Evolutionary conservation across 2,329 filamentous ascomycete genomes (phyloP), one percentile per base, ranked within the genome.

Genomic region (Ceratocystis harringtonii): DNA sequence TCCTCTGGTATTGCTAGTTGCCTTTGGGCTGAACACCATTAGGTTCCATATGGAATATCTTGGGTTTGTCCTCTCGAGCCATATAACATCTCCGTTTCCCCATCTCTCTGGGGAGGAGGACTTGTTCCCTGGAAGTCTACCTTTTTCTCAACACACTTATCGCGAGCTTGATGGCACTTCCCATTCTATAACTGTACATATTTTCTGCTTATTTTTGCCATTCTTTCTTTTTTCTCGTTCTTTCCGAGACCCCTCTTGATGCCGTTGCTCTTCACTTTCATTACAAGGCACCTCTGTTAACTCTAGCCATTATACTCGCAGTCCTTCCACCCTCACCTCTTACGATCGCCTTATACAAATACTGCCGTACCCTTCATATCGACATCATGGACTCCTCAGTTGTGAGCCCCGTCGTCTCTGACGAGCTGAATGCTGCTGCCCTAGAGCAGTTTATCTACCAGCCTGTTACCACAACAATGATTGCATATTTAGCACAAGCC

Each of bases 381-480:
- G 52, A 25, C 63, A 65, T 52, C 43, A 68, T 68, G 67, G 50
- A 67, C 25, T 8, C 48, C 5, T 44, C 65, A 5, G 50, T 57
- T 41, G 45, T 67, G 61, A 28, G 63, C 74, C 75, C 75, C 68
- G 75, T 83, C 71, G 75, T 75, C 72, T 74, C 76, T 72, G 76
- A 76, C 68, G 80, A 84, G 75, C 80, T 84, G 72, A 91, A 91
- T 79, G 83, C 86, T 74, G 81, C 81, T 64, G 89, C 89, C 62
- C 81, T 94, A 69, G 88, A 92, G 72, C 83, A 88, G 72, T 92
- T 94, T 74, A 83, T 94, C 77, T 89, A 87, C 76, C 82, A 83
- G 70, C 86, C 86, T 8, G 89, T 94, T 69, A 85, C 81, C 72
- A 81, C 81, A 70, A 81, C 87, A 65, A 94, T 94, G 89, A 87